Base-by-base conservation (phyloP, 805 yeast species). In the Cyberlindnera subsufficiens region DNA sequence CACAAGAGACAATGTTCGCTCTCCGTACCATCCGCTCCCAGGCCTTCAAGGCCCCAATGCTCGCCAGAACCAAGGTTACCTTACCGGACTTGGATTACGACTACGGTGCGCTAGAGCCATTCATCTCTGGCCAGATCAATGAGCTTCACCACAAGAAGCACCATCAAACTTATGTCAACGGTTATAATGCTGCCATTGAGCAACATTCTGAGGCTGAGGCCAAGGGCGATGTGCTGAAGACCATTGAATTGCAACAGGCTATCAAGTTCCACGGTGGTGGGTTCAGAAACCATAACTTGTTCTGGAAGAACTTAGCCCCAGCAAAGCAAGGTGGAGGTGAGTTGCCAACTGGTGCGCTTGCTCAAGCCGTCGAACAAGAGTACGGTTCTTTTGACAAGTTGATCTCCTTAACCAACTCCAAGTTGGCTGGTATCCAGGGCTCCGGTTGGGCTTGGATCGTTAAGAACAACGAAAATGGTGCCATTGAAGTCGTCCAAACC, bases 221-320 rank as follows among this genome's bases (percentile, higher is more conserved):
- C 32, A 69, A 71, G 42, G 77, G 81, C 49, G 85, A 82, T 48
- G 71, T 72, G 48, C 68, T 75, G 58, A 77, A 76, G 59, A 65
- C 82, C 39, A 72, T 82, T 56, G 77, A 72, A 52, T 70, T 86
- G 51, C 85, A 83, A 63, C 84, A 85, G 56, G 69, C 75, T 54
- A 78, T 89, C 71, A 88, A 86, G 63, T 88, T 88, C 79, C 90
- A 88, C 65, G 93, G 93, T 54, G 96, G 96, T 63, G 96, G 96
- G 27, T 86, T 72, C 71, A 70, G 82, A 60, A 88, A 88, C 78
- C 96, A 88, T 69, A 71, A 79, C 52, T 68, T 88, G 52, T 88
- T 85, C 76, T 88, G 95, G 95, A 83, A 84, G 66, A 85, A 82
- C 69, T 72, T 88, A 61, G 84, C 95, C 17, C 96, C 96, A 32